These are phyloP conservation scores for Corynascus novoguineensis DNA, from an alignment of 495 filamentous ascomycete genomes.

Conservation along the genomic window DNA sequence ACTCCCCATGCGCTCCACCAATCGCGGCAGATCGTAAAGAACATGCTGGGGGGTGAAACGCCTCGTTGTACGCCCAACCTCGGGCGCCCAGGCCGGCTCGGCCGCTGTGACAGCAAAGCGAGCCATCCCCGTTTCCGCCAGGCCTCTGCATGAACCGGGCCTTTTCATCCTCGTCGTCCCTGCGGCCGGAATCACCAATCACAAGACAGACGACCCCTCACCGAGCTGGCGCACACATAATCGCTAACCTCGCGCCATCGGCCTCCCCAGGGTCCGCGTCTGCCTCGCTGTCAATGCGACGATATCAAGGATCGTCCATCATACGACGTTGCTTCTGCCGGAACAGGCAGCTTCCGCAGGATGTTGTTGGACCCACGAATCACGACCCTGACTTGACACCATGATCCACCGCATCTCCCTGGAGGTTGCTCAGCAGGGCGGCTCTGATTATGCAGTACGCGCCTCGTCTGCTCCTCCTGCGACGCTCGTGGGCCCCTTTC, in stretches of 20 bases:
- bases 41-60: constrained; percentile 10
- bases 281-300: constrained; percentile 16
- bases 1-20: constrained; percentile 3
- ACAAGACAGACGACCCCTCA: constrained; percentile 16
- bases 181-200: not conserved
- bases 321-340: not conserved
- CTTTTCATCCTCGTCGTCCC: not conserved
- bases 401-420: not conserved
- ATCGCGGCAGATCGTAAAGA: not conserved
- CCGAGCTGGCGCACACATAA: too few species aligned
- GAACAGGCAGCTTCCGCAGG: not conserved
- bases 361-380: constrained; percentile 1
- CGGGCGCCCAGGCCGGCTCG: not conserved
- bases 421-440: not conserved
- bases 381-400: not conserved
- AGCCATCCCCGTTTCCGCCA: not conserved
- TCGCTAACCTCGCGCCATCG: too few species aligned
- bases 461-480: not conserved
- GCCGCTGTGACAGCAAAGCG: not conserved
- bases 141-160: constrained; percentile 4
- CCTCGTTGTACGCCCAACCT: not conserved
- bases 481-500: not conserved
- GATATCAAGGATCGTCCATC: too few species aligned
- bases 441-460: not conserved
- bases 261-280: constrained; percentile 10